phyloP scores from a whole-genome alignment of 192 early-diverging fungal genomes.

The Backusella westeae region DNA sequence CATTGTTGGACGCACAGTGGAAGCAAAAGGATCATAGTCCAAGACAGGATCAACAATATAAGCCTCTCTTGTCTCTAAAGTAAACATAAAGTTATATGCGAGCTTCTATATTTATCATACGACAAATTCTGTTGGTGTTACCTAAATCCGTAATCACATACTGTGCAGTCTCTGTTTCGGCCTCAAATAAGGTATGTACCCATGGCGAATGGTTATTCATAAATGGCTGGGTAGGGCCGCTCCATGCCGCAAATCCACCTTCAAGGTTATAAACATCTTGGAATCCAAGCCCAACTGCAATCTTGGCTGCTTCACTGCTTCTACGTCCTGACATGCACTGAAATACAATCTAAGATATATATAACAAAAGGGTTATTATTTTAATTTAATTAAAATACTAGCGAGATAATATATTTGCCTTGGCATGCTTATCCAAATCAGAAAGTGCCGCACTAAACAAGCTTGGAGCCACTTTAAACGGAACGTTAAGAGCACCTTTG shows the following conservation, averaged over 20 bases:
- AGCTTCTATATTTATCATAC: conserved; percentile 5
- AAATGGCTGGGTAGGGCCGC: conserved; percentile 25
- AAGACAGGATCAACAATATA: conserved; percentile 31
- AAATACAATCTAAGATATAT: conserved; percentile 21
- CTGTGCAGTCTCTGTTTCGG: conserved; percentile 31
- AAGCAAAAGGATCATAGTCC: conserved; percentile 28
- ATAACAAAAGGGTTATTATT: not conserved
- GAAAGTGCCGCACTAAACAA: conserved; percentile 24
- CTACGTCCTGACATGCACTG: conserved; percentile 33
- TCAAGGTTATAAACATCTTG: conserved; percentile 23
- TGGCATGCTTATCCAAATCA: conserved; percentile 28
- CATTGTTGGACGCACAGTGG: conserved; percentile 11
- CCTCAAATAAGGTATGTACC: conserved; percentile 29
- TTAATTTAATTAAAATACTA: not conserved
- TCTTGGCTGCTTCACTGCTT: conserved; percentile 14
- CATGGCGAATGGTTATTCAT: conserved; percentile 34
- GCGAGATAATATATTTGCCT: conserved; percentile 10
- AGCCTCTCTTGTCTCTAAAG: conserved; percentile 28
- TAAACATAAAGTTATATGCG: not conserved
- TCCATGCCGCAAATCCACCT: conserved; percentile 19
- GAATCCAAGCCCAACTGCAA: conserved; percentile 20
- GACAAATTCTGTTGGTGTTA: conserved; percentile 11
- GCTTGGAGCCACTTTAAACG: conserved; percentile 19
- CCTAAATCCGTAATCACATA: conserved; percentile 33
- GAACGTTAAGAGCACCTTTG: conserved; percentile 27